Evolutionary conservation across 2,329 filamentous ascomycete genomes (phyloP), one percentile per base, ranked within the genome.

Genomic region (Leptosphaerulina australis): DNA sequence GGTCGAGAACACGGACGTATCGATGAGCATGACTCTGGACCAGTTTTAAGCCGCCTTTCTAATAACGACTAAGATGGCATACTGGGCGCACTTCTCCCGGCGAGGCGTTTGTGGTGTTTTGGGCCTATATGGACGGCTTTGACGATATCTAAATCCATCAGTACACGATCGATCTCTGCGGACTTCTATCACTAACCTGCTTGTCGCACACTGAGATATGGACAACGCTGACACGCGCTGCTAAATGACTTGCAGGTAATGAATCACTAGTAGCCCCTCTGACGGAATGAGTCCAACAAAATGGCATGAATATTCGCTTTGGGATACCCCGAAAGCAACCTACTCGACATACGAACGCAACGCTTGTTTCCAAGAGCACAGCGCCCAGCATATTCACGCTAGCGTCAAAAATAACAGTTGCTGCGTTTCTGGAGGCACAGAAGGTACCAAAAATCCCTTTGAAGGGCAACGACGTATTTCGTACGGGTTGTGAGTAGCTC

Each of bases 1-100:
- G 93, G 94, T 99, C 41, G 93, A 97, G 82, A 96, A 88, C 73
- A 97, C 93, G 20, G 85, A 87, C 72, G 80, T 87, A 36, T 82
- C 79, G 53, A 81, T 86, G 79, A 87, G 83, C 72, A 86, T 87
- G 84, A 87, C 84, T 38, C 73, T 87, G 72, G 83, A 83, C 81
- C 77, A 72, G 79, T 69, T 71, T 51, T 71, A 64, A 58, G 37
- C 55, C 44, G 35, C 44, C 38, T 47, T 54, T 46, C 37, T 39
- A 34, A 45, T 50, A 12, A 54, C 49, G 39, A 56, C 45, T 24
- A 29, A 34, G 31, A 40, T 44, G 35, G 44, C 35, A 53, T 53
- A 48, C 56, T 47, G 52, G 61, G 49, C 49, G 55, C 50, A 44
- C 33, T 35, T 37, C 50, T 55, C 59, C 43, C 53, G 68, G 69